Evolutionary conservation across 257 asterid genomes (phyloP).

Genomic region (Nicotiana paniculata): DNA sequence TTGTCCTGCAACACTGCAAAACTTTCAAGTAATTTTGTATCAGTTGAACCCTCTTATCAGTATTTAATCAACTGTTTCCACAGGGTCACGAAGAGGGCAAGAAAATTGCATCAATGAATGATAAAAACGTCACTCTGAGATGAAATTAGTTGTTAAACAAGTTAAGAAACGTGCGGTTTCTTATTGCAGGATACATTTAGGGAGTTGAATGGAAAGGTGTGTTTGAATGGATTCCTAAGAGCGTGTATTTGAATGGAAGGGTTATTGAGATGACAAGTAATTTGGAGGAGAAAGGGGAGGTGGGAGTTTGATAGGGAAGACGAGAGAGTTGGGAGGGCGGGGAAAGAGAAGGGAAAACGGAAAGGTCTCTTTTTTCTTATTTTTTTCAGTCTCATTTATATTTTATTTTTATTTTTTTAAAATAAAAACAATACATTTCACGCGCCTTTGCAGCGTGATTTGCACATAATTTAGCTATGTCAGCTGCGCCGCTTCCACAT

Average conservation of each 20-base stretch:
- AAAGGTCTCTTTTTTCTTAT: no score
- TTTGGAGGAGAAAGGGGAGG: constrained; percentile 18
- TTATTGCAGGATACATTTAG: constrained; percentile 72
- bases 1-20: constrained; percentile 81
- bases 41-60: constrained; percentile 62
- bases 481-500: no score
- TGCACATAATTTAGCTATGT: no score
- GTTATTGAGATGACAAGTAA: constrained; percentile 87
- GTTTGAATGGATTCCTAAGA: constrained; percentile 82
- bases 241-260: constrained; percentile 75
- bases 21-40: constrained; percentile 44
- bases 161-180: constrained; percentile 33
- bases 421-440: no score
- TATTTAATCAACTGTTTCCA: constrained; percentile 56
- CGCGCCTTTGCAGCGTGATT: no score
- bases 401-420: no score
- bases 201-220: constrained; percentile 66
- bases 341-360: no score
- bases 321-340: no score
- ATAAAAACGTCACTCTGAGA: no score
- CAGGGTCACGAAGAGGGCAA: constrained; percentile 73
- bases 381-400: no score
- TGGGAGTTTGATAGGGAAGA: no score
- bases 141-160: no score
- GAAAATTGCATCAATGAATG: constrained; percentile 19